These are phyloP conservation scores for Madurella fahalii DNA, from an alignment of 2,329 filamentous ascomycete species.

Conservation along the genomic window DNA sequence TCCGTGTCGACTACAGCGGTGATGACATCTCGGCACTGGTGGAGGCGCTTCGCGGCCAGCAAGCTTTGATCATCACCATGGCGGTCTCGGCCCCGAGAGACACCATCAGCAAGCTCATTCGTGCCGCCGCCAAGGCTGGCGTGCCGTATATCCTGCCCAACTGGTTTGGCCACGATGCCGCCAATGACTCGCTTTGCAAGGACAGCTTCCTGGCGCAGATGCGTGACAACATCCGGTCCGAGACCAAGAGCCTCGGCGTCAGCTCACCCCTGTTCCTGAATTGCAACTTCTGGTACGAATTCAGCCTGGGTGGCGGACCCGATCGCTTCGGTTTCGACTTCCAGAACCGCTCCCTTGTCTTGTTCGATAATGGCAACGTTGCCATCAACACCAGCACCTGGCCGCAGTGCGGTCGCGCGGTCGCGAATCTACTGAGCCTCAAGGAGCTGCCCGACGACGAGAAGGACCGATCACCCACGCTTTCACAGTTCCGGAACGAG, in stretches of 20 bases:
- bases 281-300: conserved; percentile 53
- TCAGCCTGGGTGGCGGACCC: conserved; percentile 36
- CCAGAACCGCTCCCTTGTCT: conserved; percentile 35
- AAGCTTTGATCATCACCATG: conserved; percentile 39
- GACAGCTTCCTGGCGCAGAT: neutral
- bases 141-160: conserved; percentile 47
- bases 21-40: conserved; percentile 20
- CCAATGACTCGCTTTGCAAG: neutral
- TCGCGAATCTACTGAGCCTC: neutral
- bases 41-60: conserved; percentile 31
- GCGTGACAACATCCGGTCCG: neutral
- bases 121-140: conserved; percentile 41
- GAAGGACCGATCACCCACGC: neutral
- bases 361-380: conserved; percentile 54
- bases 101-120: conserved; percentile 38
- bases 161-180: conserved; percentile 30
- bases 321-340: conserved; percentile 48
- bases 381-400: conserved; percentile 55
- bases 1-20: conserved; percentile 37
- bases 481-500: neutral
- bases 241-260: conserved; percentile 36
- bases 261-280: conserved; percentile 42
- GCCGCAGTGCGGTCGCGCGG: conserved; percentile 41
- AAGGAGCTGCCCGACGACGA: conserved; percentile 5
- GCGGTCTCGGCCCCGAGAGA: conserved; percentile 34